Evolutionary conservation across 805 yeast genomes (phyloP).

Genomic region (Barnettozyma californica): DNA sequence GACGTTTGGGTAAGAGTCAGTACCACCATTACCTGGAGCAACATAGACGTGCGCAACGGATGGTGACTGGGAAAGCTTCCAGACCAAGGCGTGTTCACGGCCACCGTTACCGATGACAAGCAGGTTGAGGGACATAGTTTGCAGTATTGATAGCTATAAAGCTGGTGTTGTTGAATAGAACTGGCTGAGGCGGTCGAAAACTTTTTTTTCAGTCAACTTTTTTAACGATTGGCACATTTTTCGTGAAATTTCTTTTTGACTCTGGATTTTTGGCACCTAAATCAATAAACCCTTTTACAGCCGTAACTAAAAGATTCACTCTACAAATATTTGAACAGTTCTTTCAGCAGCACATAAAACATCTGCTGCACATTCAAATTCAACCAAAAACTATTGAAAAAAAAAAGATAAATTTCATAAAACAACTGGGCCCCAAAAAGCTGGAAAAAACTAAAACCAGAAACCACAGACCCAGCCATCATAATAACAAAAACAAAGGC

Average conservation of each 20-base stretch:
- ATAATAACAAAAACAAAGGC: not conserved
- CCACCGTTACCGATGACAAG: slow-evolving; percentile 97
- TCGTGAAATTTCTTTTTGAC: slow-evolving; percentile 3
- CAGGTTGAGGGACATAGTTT: slow-evolving; percentile 44
- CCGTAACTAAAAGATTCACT: not conserved
- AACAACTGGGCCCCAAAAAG: not conserved
- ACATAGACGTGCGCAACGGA: slow-evolving; percentile 71
- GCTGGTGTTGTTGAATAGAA: not conserved
- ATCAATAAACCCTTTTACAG: no score
- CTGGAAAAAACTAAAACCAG: slow-evolving; percentile 3
- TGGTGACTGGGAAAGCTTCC: slow-evolving; percentile 82
- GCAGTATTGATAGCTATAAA: not conserved
- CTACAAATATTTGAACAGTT: not conserved
- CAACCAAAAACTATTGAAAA: not conserved
- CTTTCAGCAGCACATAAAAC: not conserved
- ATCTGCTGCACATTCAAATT: not conserved
- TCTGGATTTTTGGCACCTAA: slow-evolving; percentile 1
- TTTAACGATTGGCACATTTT: slow-evolving; percentile 5
- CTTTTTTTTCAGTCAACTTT: slow-evolving; percentile 3
- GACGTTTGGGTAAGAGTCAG: slow-evolving; percentile 53
- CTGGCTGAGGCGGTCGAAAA: not conserved
- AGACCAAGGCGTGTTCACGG: slow-evolving; percentile 94
- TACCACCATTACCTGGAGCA: slow-evolving; percentile 98
- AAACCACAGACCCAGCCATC: not conserved
- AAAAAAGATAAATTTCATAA: not conserved